Evolutionary conservation across 139 green algal genomes (phyloP).

Genomic region (Astrephomene gubernaculifera): DNA sequence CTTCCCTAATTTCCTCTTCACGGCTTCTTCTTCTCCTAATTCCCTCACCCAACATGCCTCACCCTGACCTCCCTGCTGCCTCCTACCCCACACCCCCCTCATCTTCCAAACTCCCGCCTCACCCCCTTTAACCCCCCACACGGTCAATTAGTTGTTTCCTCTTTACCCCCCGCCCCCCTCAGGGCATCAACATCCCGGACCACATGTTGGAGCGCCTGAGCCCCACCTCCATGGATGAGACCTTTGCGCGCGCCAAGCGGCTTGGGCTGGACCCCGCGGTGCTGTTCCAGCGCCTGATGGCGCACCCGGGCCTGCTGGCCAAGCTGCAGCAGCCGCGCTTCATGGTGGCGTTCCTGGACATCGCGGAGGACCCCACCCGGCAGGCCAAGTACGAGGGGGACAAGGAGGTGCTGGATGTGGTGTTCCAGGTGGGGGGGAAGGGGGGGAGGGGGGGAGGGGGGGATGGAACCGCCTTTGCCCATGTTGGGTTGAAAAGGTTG

Average conservation of each 20-base stretch:
- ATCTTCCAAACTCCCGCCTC: background rate
- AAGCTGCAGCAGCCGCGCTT: constrained; percentile 53
- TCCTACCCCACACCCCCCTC: background rate
- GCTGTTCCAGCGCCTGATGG: constrained; percentile 49
- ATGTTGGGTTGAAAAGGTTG: too few species aligned
- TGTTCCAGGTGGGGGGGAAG: constrained; percentile 20
- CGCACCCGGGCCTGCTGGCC: constrained; percentile 43
- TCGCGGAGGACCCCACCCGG: constrained; percentile 16
- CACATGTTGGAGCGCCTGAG: constrained; percentile 38
- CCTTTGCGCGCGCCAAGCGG: constrained; percentile 14
- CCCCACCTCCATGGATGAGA: constrained; percentile 14
- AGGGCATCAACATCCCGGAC: constrained; percentile 38
- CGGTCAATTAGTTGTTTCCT: too few species aligned
- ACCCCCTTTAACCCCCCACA: background rate
- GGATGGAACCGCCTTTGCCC: too few species aligned
- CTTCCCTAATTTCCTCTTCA: background rate
- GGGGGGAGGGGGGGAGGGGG: background rate
- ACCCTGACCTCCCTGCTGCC: too few species aligned
- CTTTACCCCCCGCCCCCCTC: background rate
- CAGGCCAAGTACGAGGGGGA: constrained; percentile 42
- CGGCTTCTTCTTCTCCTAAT: background rate
- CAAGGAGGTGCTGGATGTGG: constrained; percentile 41
- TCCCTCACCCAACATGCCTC: too few species aligned
- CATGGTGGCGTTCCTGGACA: constrained; percentile 44
- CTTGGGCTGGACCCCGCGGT: constrained; percentile 43